These are phyloP conservation scores for Tremella fuciformis DNA, from an alignment of 768 basidiomycete genomes.

Conservation along the genomic window DNA sequence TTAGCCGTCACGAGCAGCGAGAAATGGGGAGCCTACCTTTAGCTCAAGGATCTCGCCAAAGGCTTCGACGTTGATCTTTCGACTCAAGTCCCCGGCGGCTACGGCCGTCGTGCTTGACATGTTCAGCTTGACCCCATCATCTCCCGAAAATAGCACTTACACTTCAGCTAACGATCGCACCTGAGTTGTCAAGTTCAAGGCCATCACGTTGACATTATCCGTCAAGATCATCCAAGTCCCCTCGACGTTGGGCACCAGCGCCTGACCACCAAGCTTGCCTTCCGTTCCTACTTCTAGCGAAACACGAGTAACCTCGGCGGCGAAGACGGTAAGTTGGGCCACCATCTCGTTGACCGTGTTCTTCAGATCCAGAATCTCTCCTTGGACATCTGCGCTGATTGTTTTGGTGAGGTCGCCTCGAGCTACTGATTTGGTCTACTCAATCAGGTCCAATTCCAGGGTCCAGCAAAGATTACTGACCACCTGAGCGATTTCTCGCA, in stretches of 20 bases:
- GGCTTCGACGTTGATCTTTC: conserved; percentile 82
- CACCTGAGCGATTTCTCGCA: conserved; percentile 54
- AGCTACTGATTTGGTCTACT: conserved; percentile 52
- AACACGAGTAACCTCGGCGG: conserved; percentile 60
- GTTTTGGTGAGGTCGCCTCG: conserved; percentile 51
- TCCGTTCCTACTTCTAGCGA: conserved; percentile 85
- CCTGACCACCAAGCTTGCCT: conserved; percentile 85
- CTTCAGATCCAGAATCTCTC: conserved; percentile 53
- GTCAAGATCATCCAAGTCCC: conserved; percentile 73
- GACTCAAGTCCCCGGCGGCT: conserved; percentile 76
- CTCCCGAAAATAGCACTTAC: conserved; percentile 8
- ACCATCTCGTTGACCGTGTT: conserved; percentile 54
- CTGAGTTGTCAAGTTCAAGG: conserved; percentile 53
- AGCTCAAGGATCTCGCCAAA: conserved; percentile 72
- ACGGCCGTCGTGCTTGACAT: conserved; percentile 55
- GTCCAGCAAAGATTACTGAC: conserved; percentile 14
- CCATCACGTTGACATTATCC: conserved; percentile 66
- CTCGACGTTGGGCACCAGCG: conserved; percentile 80
- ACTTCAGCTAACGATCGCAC: conserved; percentile 52
- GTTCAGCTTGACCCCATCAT: background rate
- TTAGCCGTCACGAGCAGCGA: background rate
- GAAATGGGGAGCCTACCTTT: conserved; percentile 55
- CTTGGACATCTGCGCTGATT: conserved; percentile 51
- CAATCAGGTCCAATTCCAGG: conserved; percentile 1
- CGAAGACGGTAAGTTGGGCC: conserved; percentile 53